Base-by-base conservation (phyloP, 345 rosid species). In the Punica granatum region DNA sequence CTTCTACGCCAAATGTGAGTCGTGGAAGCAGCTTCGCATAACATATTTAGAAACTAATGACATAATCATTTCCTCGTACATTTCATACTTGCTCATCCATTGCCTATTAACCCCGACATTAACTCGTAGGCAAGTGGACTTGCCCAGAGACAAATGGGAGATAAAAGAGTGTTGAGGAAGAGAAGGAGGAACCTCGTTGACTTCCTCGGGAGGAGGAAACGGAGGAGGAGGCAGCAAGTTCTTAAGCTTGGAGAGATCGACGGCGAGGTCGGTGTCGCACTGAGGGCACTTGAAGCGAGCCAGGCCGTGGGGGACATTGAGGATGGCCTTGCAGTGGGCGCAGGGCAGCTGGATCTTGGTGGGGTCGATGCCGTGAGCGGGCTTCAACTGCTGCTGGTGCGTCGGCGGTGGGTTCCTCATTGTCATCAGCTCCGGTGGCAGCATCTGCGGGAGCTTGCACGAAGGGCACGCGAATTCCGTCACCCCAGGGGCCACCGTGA, bases 261-360 rank as follows among this genome's bases (percentile, higher is more conserved):
- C 94, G 18, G 92, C 88, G 71, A 93, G 95, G 76, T 90, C 90
- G 41, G 83, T 86, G n/a, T 72, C 71, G 69, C 98, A 90, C 80
- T 93, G 98, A 18, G 98, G 98, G 75, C 98, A 93, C 19, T 85
- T 74, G 77, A 93, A 93, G 32, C 91, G 81, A 7, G 96, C 30
- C 68, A 93, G 85, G 0, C 98, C 98, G 36, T 88, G 96, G 1
- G 98, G 98, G 15, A 93, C 97, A 74, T 93, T 93, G 70, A 93
- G 86, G 39, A 93, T 83, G 36, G 98, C 97, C 85, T 85, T 89
- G 80, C 98, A 93, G 76, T 86, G 82, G 42, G 90, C 96, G 72
- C 98, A 93, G 14, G 98, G 97, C 54, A 93, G 84, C 75, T 93
- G 98, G 83, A 90, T 89, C 97, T 93, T 93, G 73, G 94, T 77